Base-by-base conservation (phyloP, 257 asterid genomes). In the Rhazya stricta region DNA sequence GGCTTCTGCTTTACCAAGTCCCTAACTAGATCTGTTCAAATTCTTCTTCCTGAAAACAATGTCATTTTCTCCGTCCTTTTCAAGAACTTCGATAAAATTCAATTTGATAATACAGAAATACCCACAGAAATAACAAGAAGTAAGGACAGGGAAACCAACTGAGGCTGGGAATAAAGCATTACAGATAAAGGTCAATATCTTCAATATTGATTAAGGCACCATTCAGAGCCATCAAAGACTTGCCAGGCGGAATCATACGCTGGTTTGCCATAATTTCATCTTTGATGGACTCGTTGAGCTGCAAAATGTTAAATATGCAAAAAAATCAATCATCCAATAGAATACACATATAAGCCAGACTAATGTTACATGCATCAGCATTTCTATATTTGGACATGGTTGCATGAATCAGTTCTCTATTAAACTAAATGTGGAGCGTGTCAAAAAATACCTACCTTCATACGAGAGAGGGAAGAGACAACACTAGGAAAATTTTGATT, bases 201-300 rank as follows among this genome's bases (percentile, higher is more conserved):
- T 92, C 99, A 79, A 88, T 86, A 83, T 89, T 89, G 93, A 95
- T 34, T 67, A 95, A 91, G 88, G 99, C 99, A 60, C 99, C 99
- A 84, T 95, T 95, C 83, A 95, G 81, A 77, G 98, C 98, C 97
- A 95, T 86, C 80, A 95, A 83, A 78, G 99, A 92, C 91, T 92
- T 95, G 66, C 99, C 99, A 63, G 99, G 96, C 32, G 99, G 98
- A 74, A 95, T 86, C 99, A 92, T 92, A 77, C 97, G 88, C 91
- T 95, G 99, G 82, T 95, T 95, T 56, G 87, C 82, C 61, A 87
- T 84, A 74, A 95, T 95, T 88, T 95, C 99, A 81, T 92, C 98
- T 82, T 95, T 95, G 76, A 95, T 88, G 81, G 98, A 87, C 63
- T 89, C 98, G 79, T 92, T 92, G 81, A 95, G 88, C 99, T 95